Base-by-base conservation (phyloP, 106 monocot genomes). In the Dendrobium catenatum region DNA sequence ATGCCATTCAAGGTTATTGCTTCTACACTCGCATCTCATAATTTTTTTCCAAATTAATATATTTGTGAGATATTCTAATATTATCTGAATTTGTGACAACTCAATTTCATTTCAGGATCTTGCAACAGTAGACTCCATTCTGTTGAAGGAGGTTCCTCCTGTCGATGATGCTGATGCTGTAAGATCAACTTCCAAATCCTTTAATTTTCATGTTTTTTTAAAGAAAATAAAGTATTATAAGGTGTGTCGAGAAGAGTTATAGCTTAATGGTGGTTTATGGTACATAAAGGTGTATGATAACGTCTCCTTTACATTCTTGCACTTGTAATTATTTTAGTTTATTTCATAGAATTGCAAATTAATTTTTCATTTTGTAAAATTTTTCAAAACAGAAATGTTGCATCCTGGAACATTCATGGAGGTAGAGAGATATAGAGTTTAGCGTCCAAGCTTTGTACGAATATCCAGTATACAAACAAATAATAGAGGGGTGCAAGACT, bases 41-140 rank as follows among this genome's bases (percentile, higher is more conserved):
- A 10, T 74, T n/a, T 44, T 33, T 66, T 33, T 66, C 37, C 40
- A 1, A 18, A 59, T 42, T 26, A 2, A 68, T 59, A 41, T 78
- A 43, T 42, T 55, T 78, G 33, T 10, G 11, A 43, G 47, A 26
- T 19, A 51, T 73, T 42, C 43, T 31, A 54, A 24, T 77, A 43
- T 43, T 79, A 59, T 58, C 33, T 75, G n/a, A 80, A 77, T 33
- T 82, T 77, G 37, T 82, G 55, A 68, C 78, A 43, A 74, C 11
- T 70, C 42, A 24, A 70, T 70, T 80, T 73, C 22, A 18, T 42
- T 82, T 79, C 91, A 99, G 99, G 99, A 99, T 89, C 84, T 99
- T 64, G 99, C 99, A 76, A 99, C 99, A 20, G 95, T 99, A 9
- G 99, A 99, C 77, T 95, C 99, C 6, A 99, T 99, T 84, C 89